Conservation (phyloP, 2,329 filamentous ascomycete genomes). For the Xylaria sp. region DNA sequence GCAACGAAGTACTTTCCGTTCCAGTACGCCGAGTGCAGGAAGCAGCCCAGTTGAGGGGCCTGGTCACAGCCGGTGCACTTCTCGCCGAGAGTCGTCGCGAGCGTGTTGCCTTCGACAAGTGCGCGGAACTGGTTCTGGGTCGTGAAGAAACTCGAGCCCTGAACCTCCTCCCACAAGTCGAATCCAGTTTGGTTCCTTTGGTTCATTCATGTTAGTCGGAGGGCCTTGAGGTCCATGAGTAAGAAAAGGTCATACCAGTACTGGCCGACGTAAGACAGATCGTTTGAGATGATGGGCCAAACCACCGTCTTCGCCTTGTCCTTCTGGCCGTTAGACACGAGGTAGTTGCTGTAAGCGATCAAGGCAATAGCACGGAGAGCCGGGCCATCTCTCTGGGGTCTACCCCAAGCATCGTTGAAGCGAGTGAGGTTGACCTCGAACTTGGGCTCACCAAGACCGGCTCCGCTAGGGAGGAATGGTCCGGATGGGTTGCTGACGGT, state of each 20-base stretch:
- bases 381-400: constrained; percentile 56
- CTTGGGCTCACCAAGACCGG: constrained; percentile 52
- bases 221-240: background rate
- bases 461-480: constrained; percentile 37
- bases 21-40: constrained; percentile 51
- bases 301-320: constrained; percentile 39
- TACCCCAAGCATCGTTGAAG: constrained; percentile 50
- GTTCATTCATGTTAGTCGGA: constrained; percentile 14
- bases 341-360: constrained; percentile 48
- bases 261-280: constrained; percentile 51
- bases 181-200: constrained; percentile 46
- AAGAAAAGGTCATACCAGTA: constrained; percentile 36
- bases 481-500: constrained; percentile 50
- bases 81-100: constrained; percentile 46
- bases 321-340: constrained; percentile 41
- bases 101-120: constrained; percentile 41
- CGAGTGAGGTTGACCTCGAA: constrained; percentile 47
- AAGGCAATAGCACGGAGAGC: constrained; percentile 53
- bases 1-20: constrained; percentile 49
- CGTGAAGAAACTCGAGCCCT: constrained; percentile 55
- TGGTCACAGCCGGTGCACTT: constrained; percentile 47
- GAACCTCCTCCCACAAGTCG: constrained; percentile 58
- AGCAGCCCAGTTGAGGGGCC: constrained; percentile 48
- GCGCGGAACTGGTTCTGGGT: constrained; percentile 51
- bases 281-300: constrained; percentile 53